A percentile compares a stretch with the other conserved stretches of the same genome.
Conservation (phyloP, 2,329 filamentous ascomycete genomes). For the Thelonectria rubi region DNA sequence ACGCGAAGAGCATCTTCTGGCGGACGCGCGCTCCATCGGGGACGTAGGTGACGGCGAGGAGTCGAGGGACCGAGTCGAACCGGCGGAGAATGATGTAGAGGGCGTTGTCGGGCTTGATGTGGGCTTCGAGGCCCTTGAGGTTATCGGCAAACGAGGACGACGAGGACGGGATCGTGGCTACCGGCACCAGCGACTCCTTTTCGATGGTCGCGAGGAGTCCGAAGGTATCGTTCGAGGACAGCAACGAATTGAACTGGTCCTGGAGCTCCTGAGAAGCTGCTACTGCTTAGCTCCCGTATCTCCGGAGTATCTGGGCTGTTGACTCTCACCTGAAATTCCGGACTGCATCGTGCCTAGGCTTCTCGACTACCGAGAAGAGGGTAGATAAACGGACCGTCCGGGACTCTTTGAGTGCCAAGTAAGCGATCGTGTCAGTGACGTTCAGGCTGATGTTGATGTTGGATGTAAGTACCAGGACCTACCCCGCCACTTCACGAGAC, state of each 20-base stretch:
- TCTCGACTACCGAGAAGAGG: neutral
- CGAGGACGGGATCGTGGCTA: conserved; percentile 62
- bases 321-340: conserved; percentile 73
- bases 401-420: conserved; percentile 1
- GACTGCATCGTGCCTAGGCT: conserved; percentile 71
- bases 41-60: conserved; percentile 80
- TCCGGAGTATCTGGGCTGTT: neutral
- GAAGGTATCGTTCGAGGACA: conserved; percentile 69
- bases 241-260: conserved; percentile 74
- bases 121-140: conserved; percentile 67
- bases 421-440: conserved; percentile 20
- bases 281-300: conserved; percentile 15
- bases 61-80: conserved; percentile 63
- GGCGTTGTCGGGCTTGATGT: conserved; percentile 72
- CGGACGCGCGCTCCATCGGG: conserved; percentile 81
- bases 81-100: conserved; percentile 80
- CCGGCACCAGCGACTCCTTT: conserved; percentile 72
- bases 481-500: conserved; percentile 40
- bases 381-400: neutral
- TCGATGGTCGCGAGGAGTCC: conserved; percentile 77
- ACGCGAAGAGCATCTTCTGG: conserved; percentile 87
- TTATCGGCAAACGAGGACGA: conserved; percentile 70
- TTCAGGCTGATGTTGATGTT: conserved; percentile 29
- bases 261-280: conserved; percentile 81
- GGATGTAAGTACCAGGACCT: conserved; percentile 32